Base-by-base conservation (phyloP, 768 basidiomycete genomes). In the Tricholoma sp. region DNA sequence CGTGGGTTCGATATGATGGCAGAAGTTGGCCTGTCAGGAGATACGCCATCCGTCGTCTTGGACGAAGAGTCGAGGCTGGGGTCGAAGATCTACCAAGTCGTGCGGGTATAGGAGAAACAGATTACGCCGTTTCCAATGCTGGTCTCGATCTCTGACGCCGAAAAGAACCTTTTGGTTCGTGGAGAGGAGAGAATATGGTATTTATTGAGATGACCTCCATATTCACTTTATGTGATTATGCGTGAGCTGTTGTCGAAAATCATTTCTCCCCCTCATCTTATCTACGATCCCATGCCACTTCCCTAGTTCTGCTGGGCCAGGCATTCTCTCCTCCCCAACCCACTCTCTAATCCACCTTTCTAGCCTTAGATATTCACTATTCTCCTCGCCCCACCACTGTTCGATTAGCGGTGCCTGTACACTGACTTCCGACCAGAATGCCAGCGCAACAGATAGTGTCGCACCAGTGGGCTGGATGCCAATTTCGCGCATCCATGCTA, bases 401-500 rank as follows among this genome's bases (percentile, higher is more conserved):
- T 86, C 83, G 16, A 89, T 68, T 59, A 86, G 63, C 47, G 86
- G 84, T 11, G 83, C 79, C 45, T 82, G 79, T 54, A 83, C 69
- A 59, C 82, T 81, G 29, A 88, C 82, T 65, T 93, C 89, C 5
- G 77, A 78, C 83, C 89, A 91, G 58, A 88, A 81, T 46, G 84
- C 82, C 51, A 94, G 65, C 19, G 83, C 82, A 0, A 83, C 65
- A 1, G 83, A 79, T 11, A 94, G 69, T 14, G 86, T 86, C 39
- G 74, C 69, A 24, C 64, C 68, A n/a, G 74, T 72, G 1, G 90
- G 89, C 43, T 52, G 37, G 10, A 92, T 71, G 0, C 68, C 68
- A 37, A 91, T 62, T 14, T 73, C 75, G 6, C 79, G 78, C 89
- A 91, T 91, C 89, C 92, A 92, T 18, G 81, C 82, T 0, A 94